These are phyloP conservation scores for Chlorella sp. DNA, from an alignment of 139 green algal species.

Conservation along the genomic window DNA sequence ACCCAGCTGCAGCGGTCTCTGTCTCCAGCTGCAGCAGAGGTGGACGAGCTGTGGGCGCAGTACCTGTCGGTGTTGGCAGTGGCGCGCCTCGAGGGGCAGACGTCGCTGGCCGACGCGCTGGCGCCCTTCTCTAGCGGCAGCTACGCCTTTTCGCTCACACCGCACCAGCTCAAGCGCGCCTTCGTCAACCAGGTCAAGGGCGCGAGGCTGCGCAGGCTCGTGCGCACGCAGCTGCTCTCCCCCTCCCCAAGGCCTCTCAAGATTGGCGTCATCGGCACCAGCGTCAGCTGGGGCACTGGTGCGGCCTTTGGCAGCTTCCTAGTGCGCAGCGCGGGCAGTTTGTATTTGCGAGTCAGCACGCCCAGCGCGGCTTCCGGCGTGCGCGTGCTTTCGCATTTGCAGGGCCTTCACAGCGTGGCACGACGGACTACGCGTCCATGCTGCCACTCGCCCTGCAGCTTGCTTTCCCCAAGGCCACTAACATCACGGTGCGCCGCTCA, in stretches of 20 bases:
- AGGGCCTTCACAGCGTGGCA: not conserved
- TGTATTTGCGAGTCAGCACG: too few relatives aligned
- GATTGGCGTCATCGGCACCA: slow-evolving; percentile 32
- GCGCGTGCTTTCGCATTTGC: too few relatives aligned
- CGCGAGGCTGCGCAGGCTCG: slow-evolving; percentile 15
- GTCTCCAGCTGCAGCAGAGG: not conserved
- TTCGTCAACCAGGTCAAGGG: slow-evolving; percentile 15
- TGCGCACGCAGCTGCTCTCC: slow-evolving; percentile 10
- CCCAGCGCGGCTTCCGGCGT: too few relatives aligned
- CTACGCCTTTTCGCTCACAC: slow-evolving; percentile 16
- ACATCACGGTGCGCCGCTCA: not conserved
- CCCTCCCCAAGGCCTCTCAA: not conserved
- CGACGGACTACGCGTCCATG: slow-evolving; percentile 1
- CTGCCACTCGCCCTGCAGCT: not conserved
- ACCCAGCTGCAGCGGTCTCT: not conserved
- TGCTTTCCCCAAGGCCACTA: not conserved
- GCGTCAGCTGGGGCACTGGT: slow-evolving; percentile 28
- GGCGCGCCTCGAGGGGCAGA: too few relatives aligned
- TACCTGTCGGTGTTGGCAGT: not conserved
- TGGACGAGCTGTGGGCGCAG: not conserved
- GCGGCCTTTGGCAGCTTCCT: slow-evolving; percentile 3
- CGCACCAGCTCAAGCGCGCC: slow-evolving; percentile 19
- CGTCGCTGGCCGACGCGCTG: too few relatives aligned
- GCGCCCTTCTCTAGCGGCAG: not conserved
- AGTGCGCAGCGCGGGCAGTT: too few relatives aligned